These are phyloP conservation scores for Beauveria scarabaeidicola DNA, from an alignment of 2,329 filamentous ascomycete species.

Conservation along the genomic window DNA sequence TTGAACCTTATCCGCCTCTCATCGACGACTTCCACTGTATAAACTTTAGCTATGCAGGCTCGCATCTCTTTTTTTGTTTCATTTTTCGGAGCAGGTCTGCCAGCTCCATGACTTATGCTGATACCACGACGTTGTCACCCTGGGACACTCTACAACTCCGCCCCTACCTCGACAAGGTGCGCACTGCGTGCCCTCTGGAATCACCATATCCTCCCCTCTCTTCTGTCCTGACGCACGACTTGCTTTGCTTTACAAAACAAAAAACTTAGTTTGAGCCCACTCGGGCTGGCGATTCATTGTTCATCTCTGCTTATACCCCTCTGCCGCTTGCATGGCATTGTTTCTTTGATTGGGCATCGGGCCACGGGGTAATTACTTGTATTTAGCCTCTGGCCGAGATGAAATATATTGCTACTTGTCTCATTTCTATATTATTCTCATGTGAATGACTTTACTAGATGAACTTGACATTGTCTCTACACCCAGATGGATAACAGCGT, in stretches of 20 bases:
- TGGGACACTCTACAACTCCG: slow-evolving; percentile 4
- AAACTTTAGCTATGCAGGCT: slow-evolving; percentile 7
- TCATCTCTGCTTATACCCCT: slow-evolving; percentile 12
- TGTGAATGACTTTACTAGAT: not conserved
- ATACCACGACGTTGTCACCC: slow-evolving; percentile 9
- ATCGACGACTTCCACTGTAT: slow-evolving; percentile 10
- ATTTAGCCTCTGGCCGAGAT: slow-evolving; percentile 11
- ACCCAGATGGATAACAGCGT: not conserved
- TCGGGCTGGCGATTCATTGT: not conserved
- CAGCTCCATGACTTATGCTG: slow-evolving; percentile 11
- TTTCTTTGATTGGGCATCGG: slow-evolving; percentile 6
- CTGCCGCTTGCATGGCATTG: slow-evolving; percentile 7
- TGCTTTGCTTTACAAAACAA: slow-evolving; percentile 8
- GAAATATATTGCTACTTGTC: slow-evolving; percentile 7
- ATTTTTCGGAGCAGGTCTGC: slow-evolving; percentile 7
- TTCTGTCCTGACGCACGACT: slow-evolving; percentile 7
- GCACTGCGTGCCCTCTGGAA: slow-evolving; percentile 6
- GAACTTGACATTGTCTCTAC: not conserved
- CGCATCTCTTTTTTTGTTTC: slow-evolving; percentile 6
- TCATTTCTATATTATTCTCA: not conserved
- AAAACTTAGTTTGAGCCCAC: slow-evolving; percentile 5
- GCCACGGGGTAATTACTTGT: slow-evolving; percentile 9
- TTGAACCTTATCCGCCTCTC: slow-evolving; percentile 14
- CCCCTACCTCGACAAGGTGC: slow-evolving; percentile 7
- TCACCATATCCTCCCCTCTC: slow-evolving; percentile 5